These are phyloP conservation scores for Hypoxylon sp. DNA, from an alignment of 2,329 filamentous ascomycete genomes.

Conservation along the genomic window DNA sequence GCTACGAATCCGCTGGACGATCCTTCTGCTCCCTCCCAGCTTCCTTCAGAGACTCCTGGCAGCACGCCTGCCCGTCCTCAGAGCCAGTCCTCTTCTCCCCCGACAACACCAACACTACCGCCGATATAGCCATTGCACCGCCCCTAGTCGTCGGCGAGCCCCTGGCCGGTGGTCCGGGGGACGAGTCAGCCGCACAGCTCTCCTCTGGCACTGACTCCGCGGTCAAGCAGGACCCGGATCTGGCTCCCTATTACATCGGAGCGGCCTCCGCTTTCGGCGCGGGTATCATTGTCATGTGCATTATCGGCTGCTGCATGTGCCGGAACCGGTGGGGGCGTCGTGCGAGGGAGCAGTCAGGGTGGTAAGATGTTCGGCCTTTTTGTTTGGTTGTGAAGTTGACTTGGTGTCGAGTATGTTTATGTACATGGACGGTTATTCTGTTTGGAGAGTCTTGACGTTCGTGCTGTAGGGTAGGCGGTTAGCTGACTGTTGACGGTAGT, in stretches of 20 bases:
- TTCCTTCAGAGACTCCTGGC: neutral
- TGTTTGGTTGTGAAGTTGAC: too few relatives aligned
- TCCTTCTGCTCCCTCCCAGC: slow-evolving; percentile 22
- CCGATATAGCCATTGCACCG: neutral
- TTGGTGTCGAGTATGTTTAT: too few relatives aligned
- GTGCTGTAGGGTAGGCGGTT: too few relatives aligned
- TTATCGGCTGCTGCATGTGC: neutral
- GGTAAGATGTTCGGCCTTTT: neutral
- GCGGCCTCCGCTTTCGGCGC: neutral
- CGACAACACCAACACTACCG: neutral
- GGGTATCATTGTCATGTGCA: neutral
- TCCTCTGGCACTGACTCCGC: neutral
- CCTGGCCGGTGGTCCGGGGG: neutral
- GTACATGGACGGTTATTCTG: too few relatives aligned
- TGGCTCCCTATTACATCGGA: neutral
- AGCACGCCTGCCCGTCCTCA: slow-evolving; percentile 3
- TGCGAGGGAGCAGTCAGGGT: neutral
- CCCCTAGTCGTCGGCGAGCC: neutral
- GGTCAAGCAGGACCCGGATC: neutral
- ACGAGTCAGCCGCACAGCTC: neutral
- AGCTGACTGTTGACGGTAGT: too few relatives aligned
- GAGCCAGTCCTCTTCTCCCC: neutral
- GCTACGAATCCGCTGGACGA: slow-evolving; percentile 10
- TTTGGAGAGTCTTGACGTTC: too few relatives aligned
- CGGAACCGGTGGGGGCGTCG: neutral